phyloP scores from a whole-genome alignment of 768 basidiomycete species.

The Termitomyces sp. region DNA sequence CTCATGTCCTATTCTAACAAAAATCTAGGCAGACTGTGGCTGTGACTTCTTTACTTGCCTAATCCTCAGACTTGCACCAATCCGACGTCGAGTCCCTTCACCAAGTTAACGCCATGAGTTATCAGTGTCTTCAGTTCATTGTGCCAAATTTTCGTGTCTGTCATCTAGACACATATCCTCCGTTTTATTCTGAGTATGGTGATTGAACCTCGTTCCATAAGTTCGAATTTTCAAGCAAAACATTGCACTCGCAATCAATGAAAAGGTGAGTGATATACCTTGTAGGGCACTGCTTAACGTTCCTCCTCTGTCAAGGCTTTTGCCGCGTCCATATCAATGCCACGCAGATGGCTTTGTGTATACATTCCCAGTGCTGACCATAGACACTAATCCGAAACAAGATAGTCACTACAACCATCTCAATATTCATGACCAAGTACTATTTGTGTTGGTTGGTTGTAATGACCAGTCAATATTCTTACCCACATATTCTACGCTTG shows the following conservation, averaged over 20 bases:
- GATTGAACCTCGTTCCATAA: background rate
- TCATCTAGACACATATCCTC: background rate
- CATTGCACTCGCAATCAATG: no score
- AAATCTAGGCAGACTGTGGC: background rate
- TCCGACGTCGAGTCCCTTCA: background rate
- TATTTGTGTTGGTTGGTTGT: no score
- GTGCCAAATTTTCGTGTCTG: background rate
- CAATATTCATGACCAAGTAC: no score
- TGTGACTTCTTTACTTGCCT: slow-evolving; percentile 4
- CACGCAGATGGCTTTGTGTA: background rate
- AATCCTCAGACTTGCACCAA: background rate
- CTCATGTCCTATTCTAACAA: background rate
- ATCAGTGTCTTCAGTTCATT: background rate
- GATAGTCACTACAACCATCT: no score
- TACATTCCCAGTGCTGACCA: background rate
- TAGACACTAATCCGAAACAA: background rate
- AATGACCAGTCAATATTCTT: no score
- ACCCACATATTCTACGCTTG: no score
- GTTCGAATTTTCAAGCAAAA: background rate
- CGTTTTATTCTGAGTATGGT: background rate
- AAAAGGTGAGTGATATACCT: background rate
- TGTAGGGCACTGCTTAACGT: background rate
- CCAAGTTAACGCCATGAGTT: background rate
- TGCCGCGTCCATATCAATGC: background rate
- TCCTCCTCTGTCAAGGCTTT: background rate